Percentiles rank a stretch among this genome's conserved stretches.
Evolutionary conservation across 2,329 filamentous ascomycete genomes (phyloP).

Genomic region (Calonectria pseudoturangicola): DNA sequence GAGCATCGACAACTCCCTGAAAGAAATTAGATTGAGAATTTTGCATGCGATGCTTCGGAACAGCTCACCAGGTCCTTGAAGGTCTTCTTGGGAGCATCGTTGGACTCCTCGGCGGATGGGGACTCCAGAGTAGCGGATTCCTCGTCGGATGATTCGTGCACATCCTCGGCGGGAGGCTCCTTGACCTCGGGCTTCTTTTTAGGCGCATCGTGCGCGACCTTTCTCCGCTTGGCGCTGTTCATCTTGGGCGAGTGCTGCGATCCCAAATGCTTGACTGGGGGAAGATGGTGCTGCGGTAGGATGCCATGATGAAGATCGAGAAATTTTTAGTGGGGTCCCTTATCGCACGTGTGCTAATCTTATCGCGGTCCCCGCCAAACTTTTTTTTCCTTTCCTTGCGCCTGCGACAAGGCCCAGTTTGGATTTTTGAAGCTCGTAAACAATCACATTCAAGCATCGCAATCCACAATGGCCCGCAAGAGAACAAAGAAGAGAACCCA

Average conservation of each 20-base stretch:
- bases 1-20: constrained; percentile 86
- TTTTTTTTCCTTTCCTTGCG: constrained; percentile 58
- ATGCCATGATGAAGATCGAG: constrained; percentile 35
- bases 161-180: constrained; percentile 39
- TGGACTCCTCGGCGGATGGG: constrained; percentile 57
- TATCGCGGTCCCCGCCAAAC: constrained; percentile 59
- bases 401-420: constrained; percentile 47
- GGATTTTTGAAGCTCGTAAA: constrained; percentile 41
- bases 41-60: not conserved
- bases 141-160: constrained; percentile 52
- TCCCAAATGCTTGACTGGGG: constrained; percentile 10
- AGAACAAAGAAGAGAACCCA: constrained; percentile 94
- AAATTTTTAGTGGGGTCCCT: constrained; percentile 60
- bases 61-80: constrained; percentile 78
- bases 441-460: constrained; percentile 42
- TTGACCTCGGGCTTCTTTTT: constrained; percentile 44
- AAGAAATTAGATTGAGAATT: not conserved
- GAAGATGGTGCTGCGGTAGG: constrained; percentile 14
- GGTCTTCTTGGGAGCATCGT: constrained; percentile 73
- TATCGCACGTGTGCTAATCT: constrained; percentile 58
- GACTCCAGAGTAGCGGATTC: constrained; percentile 60
- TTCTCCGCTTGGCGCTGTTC: constrained; percentile 64
- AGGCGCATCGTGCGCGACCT: constrained; percentile 58
- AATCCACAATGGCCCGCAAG: constrained; percentile 81
- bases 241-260: constrained; percentile 53